Percentiles rank a stretch among this genome's conserved stretches.
Evolutionary conservation across 179 eudicot species (phyloP).

Genomic region (Silene vulgaris): DNA sequence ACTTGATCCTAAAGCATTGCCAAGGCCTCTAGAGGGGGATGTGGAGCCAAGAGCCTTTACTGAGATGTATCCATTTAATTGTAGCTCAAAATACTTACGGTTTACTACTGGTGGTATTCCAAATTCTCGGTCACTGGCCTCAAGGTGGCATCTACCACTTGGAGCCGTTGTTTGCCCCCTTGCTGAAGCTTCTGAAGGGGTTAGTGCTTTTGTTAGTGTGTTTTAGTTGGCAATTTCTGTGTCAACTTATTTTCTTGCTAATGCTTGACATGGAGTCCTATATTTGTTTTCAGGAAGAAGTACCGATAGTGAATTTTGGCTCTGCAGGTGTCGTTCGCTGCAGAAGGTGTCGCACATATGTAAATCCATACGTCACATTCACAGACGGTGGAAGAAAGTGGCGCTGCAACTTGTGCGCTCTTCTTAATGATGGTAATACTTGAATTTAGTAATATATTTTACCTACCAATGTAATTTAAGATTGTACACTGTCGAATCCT

Average conservation of each 20-base stretch:
- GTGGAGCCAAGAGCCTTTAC: conserved; percentile 50
- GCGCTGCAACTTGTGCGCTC: conserved; percentile 91
- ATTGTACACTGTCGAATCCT: neutral
- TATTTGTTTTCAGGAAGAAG: conserved; percentile 70
- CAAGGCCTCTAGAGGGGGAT: conserved; percentile 88
- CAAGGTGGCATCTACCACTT: conserved; percentile 97
- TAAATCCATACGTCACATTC: conserved; percentile 82
- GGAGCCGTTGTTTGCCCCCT: conserved; percentile 98
- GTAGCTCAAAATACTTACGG: conserved; percentile 61
- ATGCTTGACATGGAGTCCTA: conserved; percentile 16
- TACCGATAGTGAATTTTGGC: conserved; percentile 79
- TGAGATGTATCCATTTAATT: conserved; percentile 71
- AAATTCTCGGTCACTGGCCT: conserved; percentile 77
- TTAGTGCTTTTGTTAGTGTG: conserved; percentile 33
- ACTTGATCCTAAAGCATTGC: conserved; percentile 64
- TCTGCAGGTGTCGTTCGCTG: conserved; percentile 87
- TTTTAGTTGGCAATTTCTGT: neutral
- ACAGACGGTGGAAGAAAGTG: conserved; percentile 93
- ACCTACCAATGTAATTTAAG: neutral
- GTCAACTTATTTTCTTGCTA: conserved; percentile 10
- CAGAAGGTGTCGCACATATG: conserved; percentile 92
- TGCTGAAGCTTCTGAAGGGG: conserved; percentile 90
- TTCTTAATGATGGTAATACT: conserved; percentile 84
- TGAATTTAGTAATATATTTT: neutral
- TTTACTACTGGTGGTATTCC: conserved; percentile 83